Evolutionary conservation across 2,329 filamentous ascomycete genomes (phyloP), one percentile per base, ranked within the genome.

Genomic region (Rachicladosporium sp.): DNA sequence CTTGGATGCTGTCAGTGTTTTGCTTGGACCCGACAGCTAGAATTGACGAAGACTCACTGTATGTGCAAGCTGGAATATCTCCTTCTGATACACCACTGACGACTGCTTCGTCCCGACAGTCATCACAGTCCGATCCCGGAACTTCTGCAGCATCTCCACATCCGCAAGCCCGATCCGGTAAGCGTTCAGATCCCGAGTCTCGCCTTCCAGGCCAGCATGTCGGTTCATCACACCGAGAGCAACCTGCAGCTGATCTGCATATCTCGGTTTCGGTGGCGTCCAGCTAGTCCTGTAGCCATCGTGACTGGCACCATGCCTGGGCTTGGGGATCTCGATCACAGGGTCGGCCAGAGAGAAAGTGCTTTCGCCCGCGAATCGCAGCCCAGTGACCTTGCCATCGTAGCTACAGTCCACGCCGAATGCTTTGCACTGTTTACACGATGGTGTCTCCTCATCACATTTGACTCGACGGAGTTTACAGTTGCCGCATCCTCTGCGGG

Each of bases 401-500:
- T 70, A 74, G 41, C 63, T 63, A 54, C 71, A 75, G 7, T 60
- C 53, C 3, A 72, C 66, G 10, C 69, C 64, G 38, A 64, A 71
- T 2, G 57, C 47, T 7, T 55, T 36, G 47, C 73, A 76, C 42
- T 66, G 68, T 29, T 58, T 54, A 47, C 72, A 76, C 1, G 51
- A 46, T 0, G 72, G 73, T 32, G 61, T 67, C 2, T 49, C 46
- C 49, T 76, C 72, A 48, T 76, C 73, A 44, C 73, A 77, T 70
- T 74, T 75, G 36, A 74, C 63, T 38, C 67, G 61, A 29, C 70
- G 60, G 12, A 74, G 49, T 47, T 74, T 74, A 52, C 73, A 77
- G 46, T 76, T 76, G 3, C 64, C 64, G 46, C 73, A 76, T 2
- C 73, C 72, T 10, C 61, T 57, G 11, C 69, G 61, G 1, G 70